Percentiles rank a stretch among this genome's conserved stretches.
Conservation (phyloP, 331 rosid species). For the Quercus lobata region DNA sequence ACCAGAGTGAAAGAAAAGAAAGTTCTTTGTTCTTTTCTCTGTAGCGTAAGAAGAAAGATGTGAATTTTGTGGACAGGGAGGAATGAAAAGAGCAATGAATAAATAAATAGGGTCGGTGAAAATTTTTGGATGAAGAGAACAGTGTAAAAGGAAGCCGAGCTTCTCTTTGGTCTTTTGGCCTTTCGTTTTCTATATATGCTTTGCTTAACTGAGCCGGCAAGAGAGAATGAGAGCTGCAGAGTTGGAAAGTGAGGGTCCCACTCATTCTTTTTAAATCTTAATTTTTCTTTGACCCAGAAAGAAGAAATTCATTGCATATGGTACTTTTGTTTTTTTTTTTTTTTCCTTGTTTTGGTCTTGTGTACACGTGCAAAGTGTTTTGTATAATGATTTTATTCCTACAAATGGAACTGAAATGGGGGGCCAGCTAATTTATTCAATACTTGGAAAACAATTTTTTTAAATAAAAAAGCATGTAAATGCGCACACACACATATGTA, state of each 20-base stretch:
- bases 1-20: neutral
- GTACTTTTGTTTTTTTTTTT: too few relatives aligned
- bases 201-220: slow-evolving; percentile 9
- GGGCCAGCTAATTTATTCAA: too few relatives aligned
- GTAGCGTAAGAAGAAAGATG: neutral
- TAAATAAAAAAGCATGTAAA: too few relatives aligned
- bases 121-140: neutral
- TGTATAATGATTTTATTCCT: too few relatives aligned
- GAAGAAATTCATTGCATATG: too few relatives aligned
- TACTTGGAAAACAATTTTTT: too few relatives aligned
- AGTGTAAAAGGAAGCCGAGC: neutral
- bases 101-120: neutral
- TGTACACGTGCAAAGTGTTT: too few relatives aligned
- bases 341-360: neutral
- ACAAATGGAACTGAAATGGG: too few relatives aligned
- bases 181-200: neutral
- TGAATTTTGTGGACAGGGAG: neutral
- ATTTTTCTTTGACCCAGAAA: too few relatives aligned
- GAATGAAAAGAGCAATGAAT: neutral
- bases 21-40: too few relatives aligned
- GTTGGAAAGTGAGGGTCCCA: slow-evolving; percentile 8
- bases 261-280: neutral
- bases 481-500: too few relatives aligned
- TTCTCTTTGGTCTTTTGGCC: neutral
- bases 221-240: neutral